phyloP scores from a whole-genome alignment of 192 early-diverging fungal species.

The Fimicolochytrium jonesii region DNA sequence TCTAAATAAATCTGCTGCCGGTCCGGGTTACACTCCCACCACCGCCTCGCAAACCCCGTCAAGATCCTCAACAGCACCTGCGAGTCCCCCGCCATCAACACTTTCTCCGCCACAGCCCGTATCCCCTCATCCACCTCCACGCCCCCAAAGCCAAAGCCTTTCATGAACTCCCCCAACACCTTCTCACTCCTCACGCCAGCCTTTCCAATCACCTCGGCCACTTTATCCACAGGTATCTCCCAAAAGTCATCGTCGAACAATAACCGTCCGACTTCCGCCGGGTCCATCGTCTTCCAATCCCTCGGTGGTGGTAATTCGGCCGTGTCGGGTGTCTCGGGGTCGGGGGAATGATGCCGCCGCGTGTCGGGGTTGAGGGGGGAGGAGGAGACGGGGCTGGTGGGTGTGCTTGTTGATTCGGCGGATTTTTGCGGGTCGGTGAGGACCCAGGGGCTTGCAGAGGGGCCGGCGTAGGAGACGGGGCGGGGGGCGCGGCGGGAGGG shows the following conservation, averaged over 20 bases:
- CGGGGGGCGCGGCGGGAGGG: too few relatives aligned
- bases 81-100: slow-evolving; percentile 84
- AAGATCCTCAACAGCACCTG: slow-evolving; percentile 91
- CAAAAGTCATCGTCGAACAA: slow-evolving; percentile 22
- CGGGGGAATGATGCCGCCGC: too few relatives aligned
- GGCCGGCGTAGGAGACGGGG: too few relatives aligned
- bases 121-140: slow-evolving; percentile 75
- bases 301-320: not conserved
- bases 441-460: too few relatives aligned
- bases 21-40: slow-evolving; percentile 76
- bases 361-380: not conserved
- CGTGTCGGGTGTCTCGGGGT: not conserved
- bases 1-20: slow-evolving; percentile 19
- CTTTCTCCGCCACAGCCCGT: slow-evolving; percentile 65
- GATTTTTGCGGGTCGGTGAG: too few relatives aligned
- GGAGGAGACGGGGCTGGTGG: not conserved
- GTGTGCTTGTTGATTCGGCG: too few relatives aligned
- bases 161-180: slow-evolving; percentile 66
- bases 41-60: slow-evolving; percentile 75
- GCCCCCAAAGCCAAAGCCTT: slow-evolving; percentile 69
- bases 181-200: slow-evolving; percentile 40
- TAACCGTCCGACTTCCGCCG: slow-evolving; percentile 12
- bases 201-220: slow-evolving; percentile 32
- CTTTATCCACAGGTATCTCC: slow-evolving; percentile 5
- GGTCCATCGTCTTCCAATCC: slow-evolving; percentile 16